Evolutionary conservation across 257 asterid genomes (phyloP).

Genomic region (Lavandula angustifolia): DNA sequence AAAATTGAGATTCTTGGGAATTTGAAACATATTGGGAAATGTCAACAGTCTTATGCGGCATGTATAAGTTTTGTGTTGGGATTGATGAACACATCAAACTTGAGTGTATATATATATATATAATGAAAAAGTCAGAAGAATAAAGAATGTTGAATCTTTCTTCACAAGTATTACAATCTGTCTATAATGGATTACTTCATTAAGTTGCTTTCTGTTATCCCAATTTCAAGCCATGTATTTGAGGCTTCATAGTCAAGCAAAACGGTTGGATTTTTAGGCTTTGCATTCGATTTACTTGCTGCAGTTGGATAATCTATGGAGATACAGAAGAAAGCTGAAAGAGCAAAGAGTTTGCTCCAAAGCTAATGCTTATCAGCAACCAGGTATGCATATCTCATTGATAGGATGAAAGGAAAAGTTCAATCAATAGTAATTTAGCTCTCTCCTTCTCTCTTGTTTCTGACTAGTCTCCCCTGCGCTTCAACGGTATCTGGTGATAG

Average conservation of each 20-base stretch:
- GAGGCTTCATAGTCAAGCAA: not conserved
- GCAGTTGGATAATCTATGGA: slow-evolving; percentile 77
- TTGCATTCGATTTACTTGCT: slow-evolving; percentile 23
- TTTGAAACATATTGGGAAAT: slow-evolving; percentile 21
- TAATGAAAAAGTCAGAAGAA: slow-evolving; percentile 9
- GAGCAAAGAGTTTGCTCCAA: slow-evolving; percentile 57
- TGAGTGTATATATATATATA: not conserved
- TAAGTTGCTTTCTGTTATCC: not conserved
- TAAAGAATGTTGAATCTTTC: not conserved
- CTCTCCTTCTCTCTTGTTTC: not conserved
- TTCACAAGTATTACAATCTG: slow-evolving; percentile 2
- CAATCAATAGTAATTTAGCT: slow-evolving; percentile 1
- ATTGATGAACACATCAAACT: slow-evolving; percentile 1
- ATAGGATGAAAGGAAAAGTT: slow-evolving; percentile 3
- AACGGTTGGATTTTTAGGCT: slow-evolving; percentile 7
- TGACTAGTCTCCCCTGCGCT: slow-evolving; percentile 40
- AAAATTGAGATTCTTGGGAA: slow-evolving; percentile 8
- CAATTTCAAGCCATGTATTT: not conserved
- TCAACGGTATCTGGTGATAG: slow-evolving; percentile 60
- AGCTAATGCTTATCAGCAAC: slow-evolving; percentile 38
- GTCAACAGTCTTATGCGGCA: not conserved
- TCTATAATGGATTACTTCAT: slow-evolving; percentile 4
- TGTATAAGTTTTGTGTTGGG: slow-evolving; percentile 14
- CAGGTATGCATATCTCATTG: slow-evolving; percentile 32
- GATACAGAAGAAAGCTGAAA: slow-evolving; percentile 71